These are phyloP conservation scores for Truncatella angustata DNA, from an alignment of 2,329 filamentous ascomycete genomes.

Conservation along the genomic window DNA sequence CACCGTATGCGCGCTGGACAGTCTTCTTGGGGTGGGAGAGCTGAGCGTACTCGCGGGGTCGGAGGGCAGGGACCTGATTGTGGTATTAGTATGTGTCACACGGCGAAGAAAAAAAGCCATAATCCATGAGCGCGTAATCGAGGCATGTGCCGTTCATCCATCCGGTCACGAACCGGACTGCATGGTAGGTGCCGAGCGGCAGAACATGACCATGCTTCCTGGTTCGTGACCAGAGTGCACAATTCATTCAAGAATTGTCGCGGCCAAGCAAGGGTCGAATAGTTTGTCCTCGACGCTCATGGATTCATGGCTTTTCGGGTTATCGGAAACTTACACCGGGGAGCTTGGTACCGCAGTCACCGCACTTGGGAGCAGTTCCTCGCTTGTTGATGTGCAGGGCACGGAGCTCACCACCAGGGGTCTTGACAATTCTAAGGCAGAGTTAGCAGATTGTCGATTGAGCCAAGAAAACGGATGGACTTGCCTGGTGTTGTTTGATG, in stretches of 20 bases:
- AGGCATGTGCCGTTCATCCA: neutral
- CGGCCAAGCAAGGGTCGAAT: no score
- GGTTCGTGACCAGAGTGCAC: no score
- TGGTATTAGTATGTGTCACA: slow-evolving; percentile 15
- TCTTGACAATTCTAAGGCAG: slow-evolving; percentile 72
- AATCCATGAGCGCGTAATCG: neutral
- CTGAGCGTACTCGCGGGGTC: slow-evolving; percentile 94
- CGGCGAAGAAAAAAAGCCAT: neutral
- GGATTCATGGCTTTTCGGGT: no score
- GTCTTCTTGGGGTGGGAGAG: slow-evolving; percentile 99
- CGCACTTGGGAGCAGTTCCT: slow-evolving; percentile 96
- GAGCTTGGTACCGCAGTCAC: slow-evolving; percentile 98
- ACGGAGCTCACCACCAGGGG: slow-evolving; percentile 91
- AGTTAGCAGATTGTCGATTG: no score
- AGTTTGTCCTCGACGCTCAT: no score
- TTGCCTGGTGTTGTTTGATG: slow-evolving; percentile 82
- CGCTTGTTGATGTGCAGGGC: slow-evolving; percentile 99
- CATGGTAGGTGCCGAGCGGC: no score
- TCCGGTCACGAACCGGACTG: no score
- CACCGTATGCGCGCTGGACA: slow-evolving; percentile 96
- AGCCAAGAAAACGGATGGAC: no score
- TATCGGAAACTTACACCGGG: slow-evolving; percentile 92
- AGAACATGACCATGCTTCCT: no score
- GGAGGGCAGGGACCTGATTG: slow-evolving; percentile 96
- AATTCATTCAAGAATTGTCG: no score